A percentile compares a stretch with the other conserved stretches of the same genome.
phyloP scores from a whole-genome alignment of 352 stramenopile genomes.

The Pythium coloratum region DNA sequence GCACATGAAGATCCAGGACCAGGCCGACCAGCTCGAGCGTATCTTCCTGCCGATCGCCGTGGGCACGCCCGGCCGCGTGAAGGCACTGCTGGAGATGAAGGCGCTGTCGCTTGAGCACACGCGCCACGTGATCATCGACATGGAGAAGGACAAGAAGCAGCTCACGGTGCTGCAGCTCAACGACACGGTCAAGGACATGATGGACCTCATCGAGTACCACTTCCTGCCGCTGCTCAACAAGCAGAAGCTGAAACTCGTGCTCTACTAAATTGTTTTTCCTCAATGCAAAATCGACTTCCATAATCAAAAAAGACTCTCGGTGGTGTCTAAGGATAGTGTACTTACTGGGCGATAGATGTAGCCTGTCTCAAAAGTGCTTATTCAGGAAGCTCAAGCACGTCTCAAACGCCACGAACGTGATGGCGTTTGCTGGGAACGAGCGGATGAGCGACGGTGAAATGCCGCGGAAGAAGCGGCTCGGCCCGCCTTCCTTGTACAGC shows the following conservation, averaged over 20 bases:
- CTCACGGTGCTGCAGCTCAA: constrained; percentile 84
- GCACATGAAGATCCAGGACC: constrained; percentile 90
- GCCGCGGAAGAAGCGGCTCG: constrained; percentile 71
- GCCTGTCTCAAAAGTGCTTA: constrained; percentile 52
- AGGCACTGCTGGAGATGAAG: constrained; percentile 77
- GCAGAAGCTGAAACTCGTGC: constrained; percentile 69
- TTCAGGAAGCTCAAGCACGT: constrained; percentile 77
- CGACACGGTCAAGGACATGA: constrained; percentile 78
- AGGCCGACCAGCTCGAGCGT: constrained; percentile 78
- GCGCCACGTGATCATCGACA: constrained; percentile 79
- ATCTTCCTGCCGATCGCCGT: constrained; percentile 79
- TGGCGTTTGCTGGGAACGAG: constrained; percentile 79
- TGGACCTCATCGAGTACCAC: constrained; percentile 78
- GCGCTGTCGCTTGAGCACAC: constrained; percentile 79
- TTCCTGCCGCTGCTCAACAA: constrained; percentile 64
- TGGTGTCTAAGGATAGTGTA: neutral
- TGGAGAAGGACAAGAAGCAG: constrained; percentile 88
- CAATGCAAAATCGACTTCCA: constrained; percentile 14
- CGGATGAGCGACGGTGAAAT: constrained; percentile 78
- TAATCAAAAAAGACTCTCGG: neutral
- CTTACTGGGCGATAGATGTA: neutral
- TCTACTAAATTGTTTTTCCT: constrained; percentile 52
- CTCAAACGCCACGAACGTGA: constrained; percentile 86
- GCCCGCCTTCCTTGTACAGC: constrained; percentile 68
- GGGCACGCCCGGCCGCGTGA: constrained; percentile 73